Base-by-base conservation (phyloP, 352 stramenopile genomes). In the Phytophthora pseudosyringae region DNA sequence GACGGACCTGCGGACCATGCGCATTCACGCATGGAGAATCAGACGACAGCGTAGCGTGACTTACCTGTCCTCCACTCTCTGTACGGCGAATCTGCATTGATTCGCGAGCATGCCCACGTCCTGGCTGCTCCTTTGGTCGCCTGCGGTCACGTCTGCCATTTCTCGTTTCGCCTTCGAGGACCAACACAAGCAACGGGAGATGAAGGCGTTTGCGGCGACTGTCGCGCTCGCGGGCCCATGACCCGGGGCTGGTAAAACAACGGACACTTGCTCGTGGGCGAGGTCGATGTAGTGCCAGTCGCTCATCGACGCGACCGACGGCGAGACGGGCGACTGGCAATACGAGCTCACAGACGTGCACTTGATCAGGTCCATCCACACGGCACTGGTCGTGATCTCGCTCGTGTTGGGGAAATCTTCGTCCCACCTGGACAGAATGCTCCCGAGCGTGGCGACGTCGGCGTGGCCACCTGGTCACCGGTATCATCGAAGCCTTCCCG, bases 381-480 rank as follows among this genome's bases (percentile, higher is more conserved):
- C 76, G 3, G 78, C 73, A 11, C 73, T 57, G 1, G 73, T 86
- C 15, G 69, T 59, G 57, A 86, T 75, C 38, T 75, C 61, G 41
- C 64, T 66, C 8, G 80, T 89, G 71, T 88, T 86, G 31, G 76
- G 78, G 67, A 86, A 89, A 78, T 89, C 64, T 78, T 89, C 41
- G 10, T 86, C 64, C 77, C 78, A 89, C 9, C 44, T 60, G 12
- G 54, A 53, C 25, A 88, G 60, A 46, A 88, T 67, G n/a, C 43
- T 61, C 31, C 88, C 61, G 57, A 90, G 83, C 1, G 76, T 86
- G 7, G 40, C 39, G 15, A 88, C 64, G 40, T 90, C 81, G 2
- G 38, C 54, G 77, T 71, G 81, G 74, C 0, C 80, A 91, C 48
- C 51, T 87, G 1, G 71, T 88, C 0, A 69, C 69, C 0, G 80